phyloP scores from a whole-genome alignment of 441 rosid species.

The Arabidopsis lyrata region DNA sequence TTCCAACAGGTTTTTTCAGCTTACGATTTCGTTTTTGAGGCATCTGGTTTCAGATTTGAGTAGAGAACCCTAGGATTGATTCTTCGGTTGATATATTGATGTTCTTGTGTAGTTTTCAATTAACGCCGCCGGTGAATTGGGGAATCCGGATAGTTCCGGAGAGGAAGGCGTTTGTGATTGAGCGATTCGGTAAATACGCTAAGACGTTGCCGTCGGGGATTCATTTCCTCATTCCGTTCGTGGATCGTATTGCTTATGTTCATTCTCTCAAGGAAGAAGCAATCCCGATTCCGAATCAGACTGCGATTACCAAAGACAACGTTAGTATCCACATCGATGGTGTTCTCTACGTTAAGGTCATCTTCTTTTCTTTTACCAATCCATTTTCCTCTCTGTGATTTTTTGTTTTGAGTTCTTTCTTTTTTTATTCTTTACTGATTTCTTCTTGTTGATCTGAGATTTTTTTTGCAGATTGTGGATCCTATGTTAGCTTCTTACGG shows the following conservation, averaged over 20 bases:
- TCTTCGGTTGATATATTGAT: not conserved
- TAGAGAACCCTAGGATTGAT: constrained; percentile 21
- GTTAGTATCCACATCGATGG: constrained; percentile 92
- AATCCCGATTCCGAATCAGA: constrained; percentile 82
- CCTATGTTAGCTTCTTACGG: constrained; percentile 94
- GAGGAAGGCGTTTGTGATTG: constrained; percentile 86
- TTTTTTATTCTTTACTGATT: not conserved
- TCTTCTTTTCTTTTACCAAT: constrained; percentile 8
- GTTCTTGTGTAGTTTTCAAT: constrained; percentile 56
- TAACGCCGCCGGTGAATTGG: constrained; percentile 80
- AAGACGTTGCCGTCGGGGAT: constrained; percentile 87
- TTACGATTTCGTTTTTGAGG: not conserved
- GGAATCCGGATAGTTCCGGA: constrained; percentile 89
- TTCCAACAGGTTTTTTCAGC: constrained; percentile 40
- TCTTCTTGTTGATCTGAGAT: not conserved
- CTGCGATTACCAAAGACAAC: constrained; percentile 92
- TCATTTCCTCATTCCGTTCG: constrained; percentile 83
- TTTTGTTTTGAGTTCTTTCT: not conserved
- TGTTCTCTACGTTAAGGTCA: constrained; percentile 86
- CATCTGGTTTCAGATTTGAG: constrained; percentile 26
- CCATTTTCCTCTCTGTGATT: not conserved
- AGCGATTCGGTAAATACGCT: constrained; percentile 85
- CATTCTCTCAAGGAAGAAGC: constrained; percentile 98
- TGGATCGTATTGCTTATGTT: constrained; percentile 91
- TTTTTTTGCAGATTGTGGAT: constrained; percentile 73